Conservation (phyloP, 176 grass and related monocot species). For the Tillandsia leiboldiana region DNA sequence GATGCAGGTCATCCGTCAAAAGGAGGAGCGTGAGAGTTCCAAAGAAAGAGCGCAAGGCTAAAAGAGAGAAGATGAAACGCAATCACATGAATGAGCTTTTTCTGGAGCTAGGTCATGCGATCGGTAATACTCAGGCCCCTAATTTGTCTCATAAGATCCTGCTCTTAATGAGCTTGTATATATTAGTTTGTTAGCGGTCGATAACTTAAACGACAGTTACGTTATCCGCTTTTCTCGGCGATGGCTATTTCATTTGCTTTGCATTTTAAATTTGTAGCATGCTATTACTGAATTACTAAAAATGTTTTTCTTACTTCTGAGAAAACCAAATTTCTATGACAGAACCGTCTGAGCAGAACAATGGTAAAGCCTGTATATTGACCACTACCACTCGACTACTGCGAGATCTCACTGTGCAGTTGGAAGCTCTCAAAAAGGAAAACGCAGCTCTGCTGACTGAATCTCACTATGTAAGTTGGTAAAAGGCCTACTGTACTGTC, state of each 20-base stretch:
- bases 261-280: background rate
- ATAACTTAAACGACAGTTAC: no score
- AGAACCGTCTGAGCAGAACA: slow-evolving; percentile 11
- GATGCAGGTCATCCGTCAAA: slow-evolving; percentile 5
- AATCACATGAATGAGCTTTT: slow-evolving; percentile 21
- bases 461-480: slow-evolving; percentile 23
- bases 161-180: background rate
- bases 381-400: slow-evolving; percentile 19
- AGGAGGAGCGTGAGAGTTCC: slow-evolving; percentile 10
- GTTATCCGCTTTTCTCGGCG: background rate
- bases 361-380: slow-evolving; percentile 30
- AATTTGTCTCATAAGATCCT: no score
- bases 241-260: background rate
- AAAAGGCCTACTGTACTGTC: background rate
- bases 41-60: slow-evolving; percentile 18
- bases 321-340: background rate
- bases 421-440: slow-evolving; percentile 14
- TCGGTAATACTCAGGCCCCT: slow-evolving; percentile 6
- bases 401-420: slow-evolving; percentile 12
- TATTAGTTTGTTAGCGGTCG: background rate
- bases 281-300: background rate
- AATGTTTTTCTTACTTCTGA: background rate
- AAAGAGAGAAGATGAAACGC: slow-evolving; percentile 25
- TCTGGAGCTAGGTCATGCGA: slow-evolving; percentile 16
- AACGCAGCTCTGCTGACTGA: slow-evolving; percentile 15